A percentile compares a stretch with the other conserved stretches of the same genome.
Evolutionary conservation across 1,284 basidiomycete species (phyloP).

Genomic region (Sporisorium reilianum): DNA sequence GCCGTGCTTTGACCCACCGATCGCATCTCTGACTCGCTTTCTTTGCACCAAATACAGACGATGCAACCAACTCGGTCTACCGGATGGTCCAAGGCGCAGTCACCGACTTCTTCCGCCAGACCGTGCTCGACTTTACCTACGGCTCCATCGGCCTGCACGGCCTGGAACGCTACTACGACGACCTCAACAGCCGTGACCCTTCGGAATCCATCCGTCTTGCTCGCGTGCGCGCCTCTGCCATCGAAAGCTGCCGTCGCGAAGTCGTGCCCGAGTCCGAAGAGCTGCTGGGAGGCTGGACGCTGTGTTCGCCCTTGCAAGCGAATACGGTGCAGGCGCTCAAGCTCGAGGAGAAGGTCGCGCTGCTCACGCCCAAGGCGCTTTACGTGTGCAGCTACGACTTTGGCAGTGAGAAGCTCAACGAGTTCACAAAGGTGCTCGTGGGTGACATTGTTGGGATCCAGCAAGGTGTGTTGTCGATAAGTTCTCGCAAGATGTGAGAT

Average conservation of each 20-base stretch:
- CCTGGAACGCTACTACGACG: constrained; percentile 57
- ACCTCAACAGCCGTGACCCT: constrained; percentile 86
- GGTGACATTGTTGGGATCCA: constrained; percentile 84
- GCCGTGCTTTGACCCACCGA: background rate
- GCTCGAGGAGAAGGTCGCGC: constrained; percentile 86
- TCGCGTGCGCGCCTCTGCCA: constrained; percentile 75
- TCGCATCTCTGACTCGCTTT: background rate
- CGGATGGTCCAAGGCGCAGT: constrained; percentile 72
- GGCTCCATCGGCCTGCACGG: constrained; percentile 40
- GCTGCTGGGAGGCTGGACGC: constrained; percentile 87
- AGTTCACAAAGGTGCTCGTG: constrained; percentile 79
- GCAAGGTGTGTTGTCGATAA: constrained; percentile 74
- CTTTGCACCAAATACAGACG: constrained; percentile 24
- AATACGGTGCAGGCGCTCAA: constrained; percentile 75
- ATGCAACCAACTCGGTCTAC: constrained; percentile 62
- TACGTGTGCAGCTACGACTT: constrained; percentile 79
- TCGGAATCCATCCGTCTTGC: constrained; percentile 86
- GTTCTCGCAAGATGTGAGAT: background rate
- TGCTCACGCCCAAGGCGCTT: constrained; percentile 78
- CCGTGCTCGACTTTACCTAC: constrained; percentile 64
- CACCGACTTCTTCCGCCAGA: constrained; percentile 93
- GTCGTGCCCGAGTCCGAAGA: constrained; percentile 78
- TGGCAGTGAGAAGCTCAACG: constrained; percentile 71
- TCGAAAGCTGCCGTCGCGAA: constrained; percentile 51
- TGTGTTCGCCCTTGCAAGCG: constrained; percentile 84